Base-by-base conservation (phyloP, 306 rosid genomes). In the Pterocarpus macrocarpus region DNA sequence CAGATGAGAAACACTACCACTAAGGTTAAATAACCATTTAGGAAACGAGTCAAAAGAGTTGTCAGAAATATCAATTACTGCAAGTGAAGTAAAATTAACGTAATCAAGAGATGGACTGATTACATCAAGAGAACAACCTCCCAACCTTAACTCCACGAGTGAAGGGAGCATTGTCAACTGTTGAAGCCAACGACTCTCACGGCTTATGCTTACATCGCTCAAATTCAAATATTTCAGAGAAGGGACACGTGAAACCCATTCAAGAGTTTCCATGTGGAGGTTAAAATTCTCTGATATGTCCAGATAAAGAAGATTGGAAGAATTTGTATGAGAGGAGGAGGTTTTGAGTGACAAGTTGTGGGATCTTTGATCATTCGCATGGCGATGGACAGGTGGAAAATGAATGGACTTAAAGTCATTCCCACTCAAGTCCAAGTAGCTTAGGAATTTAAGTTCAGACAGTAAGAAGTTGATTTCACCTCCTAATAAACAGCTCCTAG, bases 141-240 rank as follows among this genome's bases (percentile, higher is more conserved):
- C 8, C 4, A 86, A 13, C 30, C n/a, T 76, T 33, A 86, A 16
- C 55, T 75, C 85, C 5, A 58, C 9, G 12, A 82, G 89, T 16
- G 82, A 70, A 79, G 82, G 86, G 13, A 81, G 76, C 80, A 41
- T 76, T 15, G 33, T 47, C 11, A 81, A 28, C 0, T 47, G 12
- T 15, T 77, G 75, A 50, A 75, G 81, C 87, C 73, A 75, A 10
- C 9, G 50, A 45, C 22, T 33, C 45, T 63, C 71, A 16, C 34
- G 11, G 33, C n/a, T 44, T 70, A 75, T 56, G 44, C 9, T 4
- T 14, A 63, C 13, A 14, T 22, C 5, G 7, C 12, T 30, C 14
- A 75, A 30, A 9, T 61, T 32, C 2, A 75, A 11, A 59, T 61
- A 59, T 44, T 75, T 44, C 34, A 75, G 2, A 13, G 70, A 75